These are phyloP conservation scores for Lipomyces yamadae DNA, from an alignment of 805 yeast species.

Conservation along the genomic window DNA sequence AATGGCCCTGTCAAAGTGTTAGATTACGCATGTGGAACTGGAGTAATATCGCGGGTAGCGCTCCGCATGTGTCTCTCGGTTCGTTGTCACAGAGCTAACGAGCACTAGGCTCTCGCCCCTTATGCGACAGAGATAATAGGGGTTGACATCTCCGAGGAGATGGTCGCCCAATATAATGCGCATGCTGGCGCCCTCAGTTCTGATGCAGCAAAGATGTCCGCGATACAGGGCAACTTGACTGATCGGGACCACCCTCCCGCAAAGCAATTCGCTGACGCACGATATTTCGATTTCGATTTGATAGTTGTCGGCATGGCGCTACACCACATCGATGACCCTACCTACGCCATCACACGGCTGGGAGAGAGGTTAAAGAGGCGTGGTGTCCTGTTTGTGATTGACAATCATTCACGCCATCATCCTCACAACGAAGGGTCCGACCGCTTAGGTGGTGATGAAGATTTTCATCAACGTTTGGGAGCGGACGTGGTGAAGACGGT, in stretches of 20 bases:
- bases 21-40: background rate
- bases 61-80: background rate
- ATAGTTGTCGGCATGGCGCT: background rate
- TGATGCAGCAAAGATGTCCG: background rate
- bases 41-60: background rate
- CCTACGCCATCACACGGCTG: background rate
- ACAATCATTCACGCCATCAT: background rate
- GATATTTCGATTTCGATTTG: background rate
- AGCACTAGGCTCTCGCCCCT: background rate
- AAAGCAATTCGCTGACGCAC: background rate
- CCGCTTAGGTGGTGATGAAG: background rate
- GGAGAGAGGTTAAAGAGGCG: background rate
- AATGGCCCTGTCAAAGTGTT: background rate
- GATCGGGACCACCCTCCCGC: background rate
- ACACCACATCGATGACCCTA: background rate
- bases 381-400: background rate
- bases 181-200: background rate
- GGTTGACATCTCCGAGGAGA: background rate
- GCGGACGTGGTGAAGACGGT: background rate
- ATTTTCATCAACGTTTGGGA: background rate
- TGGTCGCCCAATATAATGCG: conserved; percentile 1
- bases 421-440: background rate
- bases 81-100: background rate
- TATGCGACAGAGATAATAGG: conserved; percentile 1
- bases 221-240: background rate